Percentiles rank a stretch among this genome's conserved stretches.
phyloP scores from a whole-genome alignment of 257 asterid species.

The Mitragyna speciosa region DNA sequence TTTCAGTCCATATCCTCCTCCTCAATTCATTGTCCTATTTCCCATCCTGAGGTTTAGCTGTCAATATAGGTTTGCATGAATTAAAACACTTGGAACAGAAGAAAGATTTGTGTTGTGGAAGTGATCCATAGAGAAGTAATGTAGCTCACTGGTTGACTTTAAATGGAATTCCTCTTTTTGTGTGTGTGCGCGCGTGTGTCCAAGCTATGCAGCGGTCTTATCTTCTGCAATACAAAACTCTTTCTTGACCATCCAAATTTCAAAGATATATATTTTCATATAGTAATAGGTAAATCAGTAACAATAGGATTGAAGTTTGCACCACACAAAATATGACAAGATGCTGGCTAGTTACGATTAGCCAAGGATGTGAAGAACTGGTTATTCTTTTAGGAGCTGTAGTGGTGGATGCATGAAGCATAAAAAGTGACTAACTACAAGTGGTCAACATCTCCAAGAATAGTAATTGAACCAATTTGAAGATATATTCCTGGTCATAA shows the following conservation, averaged over 20 bases:
- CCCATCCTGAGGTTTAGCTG: not conserved
- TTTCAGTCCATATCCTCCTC: not conserved
- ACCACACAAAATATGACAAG: not conserved
- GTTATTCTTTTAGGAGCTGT: not conserved
- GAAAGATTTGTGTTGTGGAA: not conserved
- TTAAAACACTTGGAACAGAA: not conserved
- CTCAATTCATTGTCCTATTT: not conserved
- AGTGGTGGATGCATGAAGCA: not conserved
- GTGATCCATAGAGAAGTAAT: too few species aligned
- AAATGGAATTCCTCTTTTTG: too few species aligned
- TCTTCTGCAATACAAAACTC: not conserved
- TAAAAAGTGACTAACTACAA: not conserved
- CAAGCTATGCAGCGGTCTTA: too few species aligned
- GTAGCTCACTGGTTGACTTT: too few species aligned
- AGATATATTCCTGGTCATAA: not conserved
- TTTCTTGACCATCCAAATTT: not conserved
- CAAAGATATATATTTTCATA: not conserved
- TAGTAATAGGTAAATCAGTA: too few species aligned
- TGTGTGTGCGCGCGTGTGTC: too few species aligned
- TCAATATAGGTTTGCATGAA: not conserved
- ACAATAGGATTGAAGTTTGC: not conserved
- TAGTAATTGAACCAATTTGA: not conserved
- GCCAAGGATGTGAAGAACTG: not conserved
- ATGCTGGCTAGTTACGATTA: not conserved
- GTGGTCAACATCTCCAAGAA: not conserved